phyloP scores from a whole-genome alignment of 805 yeast species.

The Wickerhamiella australiensis region DNA sequence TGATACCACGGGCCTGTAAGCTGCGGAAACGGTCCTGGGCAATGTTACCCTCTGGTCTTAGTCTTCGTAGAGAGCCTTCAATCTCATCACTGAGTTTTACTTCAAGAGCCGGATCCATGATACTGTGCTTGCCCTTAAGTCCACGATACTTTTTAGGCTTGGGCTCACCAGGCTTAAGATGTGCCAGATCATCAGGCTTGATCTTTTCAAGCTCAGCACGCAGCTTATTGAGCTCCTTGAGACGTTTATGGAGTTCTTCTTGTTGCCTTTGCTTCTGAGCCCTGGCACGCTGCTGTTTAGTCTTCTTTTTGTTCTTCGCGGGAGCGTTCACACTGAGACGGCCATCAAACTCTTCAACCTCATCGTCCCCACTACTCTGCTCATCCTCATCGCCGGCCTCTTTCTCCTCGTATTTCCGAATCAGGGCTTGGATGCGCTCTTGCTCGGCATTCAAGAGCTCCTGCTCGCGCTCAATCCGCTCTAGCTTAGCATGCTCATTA shows the following conservation, averaged over 20 bases:
- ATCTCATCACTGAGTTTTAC: constrained; percentile 84
- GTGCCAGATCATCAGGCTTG: constrained; percentile 15
- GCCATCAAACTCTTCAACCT: constrained; percentile 24
- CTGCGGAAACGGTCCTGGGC: constrained; percentile 70
- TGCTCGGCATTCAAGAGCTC: constrained; percentile 49
- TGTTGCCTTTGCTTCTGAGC: constrained; percentile 39
- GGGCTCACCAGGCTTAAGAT: constrained; percentile 17
- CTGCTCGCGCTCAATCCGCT: constrained; percentile 53
- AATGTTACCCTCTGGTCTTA: constrained; percentile 84
- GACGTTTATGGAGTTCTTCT: constrained; percentile 26
- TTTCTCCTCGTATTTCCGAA: constrained; percentile 48
- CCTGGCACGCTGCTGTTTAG: constrained; percentile 63
- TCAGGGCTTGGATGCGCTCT: constrained; percentile 50
- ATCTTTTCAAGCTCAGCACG: constrained; percentile 40
- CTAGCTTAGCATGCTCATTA: constrained; percentile 54
- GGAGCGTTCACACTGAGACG: constrained; percentile 60
- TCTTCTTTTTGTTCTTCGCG: constrained; percentile 56
- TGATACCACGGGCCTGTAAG: constrained; percentile 71
- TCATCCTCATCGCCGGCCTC: constrained; percentile 23
- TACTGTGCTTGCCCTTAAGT: constrained; percentile 35
- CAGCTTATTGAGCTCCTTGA: constrained; percentile 48
- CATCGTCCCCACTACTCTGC: constrained; percentile 22
- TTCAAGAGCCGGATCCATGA: constrained; percentile 42
- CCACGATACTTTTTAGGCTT: constrained; percentile 29
- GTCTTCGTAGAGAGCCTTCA: constrained; percentile 66